phyloP scores from a whole-genome alignment of 345 rosid species.

The Toxicodendron radicans region DNA sequence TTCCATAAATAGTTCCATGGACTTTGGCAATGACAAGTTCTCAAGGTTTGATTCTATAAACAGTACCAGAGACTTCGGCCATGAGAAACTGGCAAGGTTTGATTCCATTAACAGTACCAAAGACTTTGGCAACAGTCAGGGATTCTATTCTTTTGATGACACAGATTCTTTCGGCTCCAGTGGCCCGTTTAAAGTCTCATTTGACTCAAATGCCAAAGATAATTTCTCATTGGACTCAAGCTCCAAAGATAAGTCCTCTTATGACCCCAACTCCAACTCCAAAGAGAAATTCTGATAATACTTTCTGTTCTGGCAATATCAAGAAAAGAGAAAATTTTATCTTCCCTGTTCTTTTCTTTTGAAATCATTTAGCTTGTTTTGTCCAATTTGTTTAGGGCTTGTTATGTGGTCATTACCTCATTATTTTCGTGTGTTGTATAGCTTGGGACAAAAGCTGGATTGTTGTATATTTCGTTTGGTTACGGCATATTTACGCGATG shows the following conservation, averaged over 20 bases:
- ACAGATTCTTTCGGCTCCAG: constrained; percentile 86
- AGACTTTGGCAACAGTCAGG: constrained; percentile 50
- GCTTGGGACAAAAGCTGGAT: constrained; percentile 26
- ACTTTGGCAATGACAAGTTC: constrained; percentile 41
- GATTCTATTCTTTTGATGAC: constrained; percentile 77
- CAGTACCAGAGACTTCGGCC: constrained; percentile 45
- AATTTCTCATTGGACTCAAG: constrained; percentile 54
- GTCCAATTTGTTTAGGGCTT: constrained; percentile 14
- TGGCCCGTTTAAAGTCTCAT: constrained; percentile 86
- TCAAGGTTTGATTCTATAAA: constrained; percentile 53
- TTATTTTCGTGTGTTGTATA: constrained; percentile 32
- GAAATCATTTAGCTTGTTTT: not conserved
- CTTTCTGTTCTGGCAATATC: not conserved
- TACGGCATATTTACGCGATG: constrained; percentile 7
- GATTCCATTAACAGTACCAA: constrained; percentile 52
- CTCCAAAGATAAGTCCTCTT: no score
- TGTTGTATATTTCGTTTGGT: constrained; percentile 36
- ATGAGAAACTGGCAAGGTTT: constrained; percentile 37
- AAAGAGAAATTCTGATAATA: constrained; percentile 57
- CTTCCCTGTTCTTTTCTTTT: not conserved
- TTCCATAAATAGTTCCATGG: constrained; percentile 32
- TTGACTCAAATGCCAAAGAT: constrained; percentile 60
- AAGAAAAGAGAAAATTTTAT: no score
- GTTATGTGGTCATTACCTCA: not conserved
- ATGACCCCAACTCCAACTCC: no score